Evolutionary conservation across 495 filamentous ascomycete species (phyloP).

Genomic region (Lindgomyces ingoldianus): DNA sequence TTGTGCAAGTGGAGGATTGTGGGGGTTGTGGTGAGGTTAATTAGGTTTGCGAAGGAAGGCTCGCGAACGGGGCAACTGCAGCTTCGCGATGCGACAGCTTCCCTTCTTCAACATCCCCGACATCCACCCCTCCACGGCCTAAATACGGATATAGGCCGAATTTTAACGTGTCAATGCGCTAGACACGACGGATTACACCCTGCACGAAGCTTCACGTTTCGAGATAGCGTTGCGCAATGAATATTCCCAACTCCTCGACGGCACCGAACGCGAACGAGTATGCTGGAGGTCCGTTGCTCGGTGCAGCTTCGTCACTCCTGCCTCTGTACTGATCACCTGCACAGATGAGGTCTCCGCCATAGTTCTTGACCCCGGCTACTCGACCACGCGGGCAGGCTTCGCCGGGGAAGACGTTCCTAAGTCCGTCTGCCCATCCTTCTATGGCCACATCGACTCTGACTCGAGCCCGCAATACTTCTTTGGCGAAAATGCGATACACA

Average conservation of each 20-base stretch:
- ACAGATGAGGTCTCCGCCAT: conserved; percentile 92
- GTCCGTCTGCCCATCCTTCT: conserved; percentile 84
- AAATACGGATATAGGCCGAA: not conserved
- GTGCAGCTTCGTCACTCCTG: not conserved
- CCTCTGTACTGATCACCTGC: not conserved
- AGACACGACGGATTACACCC: not conserved
- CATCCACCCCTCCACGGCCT: not conserved
- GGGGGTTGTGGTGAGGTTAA: not conserved
- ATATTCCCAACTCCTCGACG: conserved; percentile 31
- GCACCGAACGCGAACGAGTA: conserved; percentile 38
- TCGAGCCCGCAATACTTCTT: conserved; percentile 64
- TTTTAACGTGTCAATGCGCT: conserved; percentile 27
- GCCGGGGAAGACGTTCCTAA: conserved; percentile 97
- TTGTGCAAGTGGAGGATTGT: not conserved
- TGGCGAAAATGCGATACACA: conserved; percentile 83
- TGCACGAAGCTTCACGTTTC: not conserved
- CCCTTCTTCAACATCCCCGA: conserved; percentile 9
- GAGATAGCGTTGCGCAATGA: conserved; percentile 20
- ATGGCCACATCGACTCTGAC: conserved; percentile 62
- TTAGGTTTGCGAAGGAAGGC: not conserved
- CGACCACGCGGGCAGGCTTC: conserved; percentile 87
- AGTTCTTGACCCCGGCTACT: conserved; percentile 92
- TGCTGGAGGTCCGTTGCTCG: conserved; percentile 33
- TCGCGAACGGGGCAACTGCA: conserved; percentile 13
- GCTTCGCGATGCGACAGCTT: conserved; percentile 31